Base-by-base conservation (phyloP, 129 eudicot species). In the Flaveria linearis region DNA sequence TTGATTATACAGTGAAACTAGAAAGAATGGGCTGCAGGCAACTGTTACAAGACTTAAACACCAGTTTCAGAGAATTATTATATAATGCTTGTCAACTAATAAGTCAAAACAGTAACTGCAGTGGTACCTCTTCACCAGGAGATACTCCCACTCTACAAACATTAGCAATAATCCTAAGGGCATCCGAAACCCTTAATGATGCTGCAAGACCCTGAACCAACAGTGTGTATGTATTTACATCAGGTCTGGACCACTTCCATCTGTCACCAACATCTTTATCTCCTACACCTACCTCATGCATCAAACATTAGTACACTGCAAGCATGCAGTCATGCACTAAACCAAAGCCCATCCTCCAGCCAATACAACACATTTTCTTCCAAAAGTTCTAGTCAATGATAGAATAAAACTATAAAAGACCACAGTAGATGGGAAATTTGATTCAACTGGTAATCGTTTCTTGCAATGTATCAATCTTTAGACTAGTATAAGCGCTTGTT, bases 211-310 rank as follows among this genome's bases (percentile, higher is more conserved):
- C 91, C 63, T 78, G 85, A 49, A 89, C 84, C 66, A 95, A 80
- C 52, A 88, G 46, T 23, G 96, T 87, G 69, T 88, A 89, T 16
- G 85, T 86, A 73, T 83, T 77, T 63, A 87, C 92, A 85, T 95
- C 96, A 28, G 99, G 99, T 83, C 97, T 89, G 39, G 97, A 85
- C 99, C 99, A 95, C 81, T 61, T 89, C 97, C 97, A 95, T 78
- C 90, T 82, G 73, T 84, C 90, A 69, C 84, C 79, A 9, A 26
- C 18, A 69, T 82, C 86, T 72, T 86, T 89, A 61, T 85, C 94
- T 20, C 82, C 83, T 63, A 79, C 78, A 63, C 82, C 90, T 86
- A 90, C 76, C 72, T 57, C 76, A 80, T 76, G 12, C 46, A 73
- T 64, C 65, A 76, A 63, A 73, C 18, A 57, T 45, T 64, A 45